These are phyloP conservation scores for Erythrobasidium yunnanense DNA, from an alignment of 768 basidiomycete species.

Conservation along the genomic window DNA sequence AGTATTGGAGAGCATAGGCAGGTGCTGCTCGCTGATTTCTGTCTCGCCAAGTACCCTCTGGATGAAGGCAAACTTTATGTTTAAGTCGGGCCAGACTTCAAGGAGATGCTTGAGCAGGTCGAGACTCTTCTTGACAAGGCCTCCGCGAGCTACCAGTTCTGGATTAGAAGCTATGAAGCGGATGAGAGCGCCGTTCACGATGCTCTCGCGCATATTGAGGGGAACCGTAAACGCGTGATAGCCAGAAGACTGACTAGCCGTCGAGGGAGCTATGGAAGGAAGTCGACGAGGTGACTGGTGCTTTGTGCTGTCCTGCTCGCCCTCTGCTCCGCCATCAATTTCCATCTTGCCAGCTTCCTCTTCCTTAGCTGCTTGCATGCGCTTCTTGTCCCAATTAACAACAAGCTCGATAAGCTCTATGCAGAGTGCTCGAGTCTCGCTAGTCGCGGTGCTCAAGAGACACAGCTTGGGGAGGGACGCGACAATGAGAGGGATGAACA, in stretches of 20 bases:
- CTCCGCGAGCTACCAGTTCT: conserved; percentile 42
- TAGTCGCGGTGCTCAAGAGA: conserved; percentile 55
- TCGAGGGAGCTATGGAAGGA: conserved; percentile 26
- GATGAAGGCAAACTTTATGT: conserved; percentile 83
- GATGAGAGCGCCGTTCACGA: conserved; percentile 52
- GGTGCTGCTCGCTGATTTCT: conserved; percentile 59
- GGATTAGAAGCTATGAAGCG: conserved; percentile 61
- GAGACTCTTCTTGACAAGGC: conserved; percentile 43
- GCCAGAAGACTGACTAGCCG: conserved; percentile 9
- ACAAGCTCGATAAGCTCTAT: conserved; percentile 86
- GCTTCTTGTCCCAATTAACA: conserved; percentile 68
- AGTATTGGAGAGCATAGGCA: conserved; percentile 62
- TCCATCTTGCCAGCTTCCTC: conserved; percentile 45
- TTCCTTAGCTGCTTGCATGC: conserved; percentile 37
- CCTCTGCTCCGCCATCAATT: conserved; percentile 42
- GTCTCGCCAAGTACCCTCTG: conserved; percentile 64
- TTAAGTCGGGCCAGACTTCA: conserved; percentile 79
- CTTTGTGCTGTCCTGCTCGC: conserved; percentile 24
- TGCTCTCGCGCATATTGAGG: conserved; percentile 23
- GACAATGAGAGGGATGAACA: conserved; percentile 89
- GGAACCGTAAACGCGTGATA: conserved; percentile 22
- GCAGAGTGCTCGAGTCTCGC: conserved; percentile 72
- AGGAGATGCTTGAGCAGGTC: conserved; percentile 61
- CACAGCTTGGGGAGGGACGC: conserved; percentile 79
- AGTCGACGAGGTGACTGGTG: conserved; percentile 27